Base-by-base conservation (phyloP, 106 monocot genomes). In the Agapanthus africanus region DNA sequence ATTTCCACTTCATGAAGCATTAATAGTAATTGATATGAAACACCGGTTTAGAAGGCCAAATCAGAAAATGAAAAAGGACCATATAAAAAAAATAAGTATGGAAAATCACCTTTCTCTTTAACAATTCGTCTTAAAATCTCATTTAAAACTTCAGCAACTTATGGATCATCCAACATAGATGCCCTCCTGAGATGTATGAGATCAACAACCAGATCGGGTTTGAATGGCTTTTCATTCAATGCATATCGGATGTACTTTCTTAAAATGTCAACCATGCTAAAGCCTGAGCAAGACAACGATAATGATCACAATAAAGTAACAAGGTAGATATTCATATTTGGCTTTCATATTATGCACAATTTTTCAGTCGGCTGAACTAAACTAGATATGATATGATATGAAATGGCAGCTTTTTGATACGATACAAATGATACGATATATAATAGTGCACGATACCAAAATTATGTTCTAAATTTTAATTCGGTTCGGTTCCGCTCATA, bases 191-290 rank as follows among this genome's bases (percentile, higher is more conserved):
- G 77, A 75, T 80, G 82, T 70, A 99, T 87, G 44, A 99, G 87
- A 74, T 87, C 79, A 70, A 80, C 73, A 65, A 99, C 92, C 33
- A 72, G 5, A 44, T 80, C 85, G 16, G 92, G 71, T 50, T 81
- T 85, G 71, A 92, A 99, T n/a, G 79, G 87, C 39, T 90, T 92
- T 57, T 92, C 92, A 81, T 99, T 99, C 74, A 99, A 73, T 51
- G 82, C 71, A 84, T 92, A 99, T 34, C 97, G 65, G 47, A 99
- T 87, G 75, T 99, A 99, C 73, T 99, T 99, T 54, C 97, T 82
- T 65, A 99, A 79, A 76, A 92, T 76, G 36, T 99, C 97, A 59
- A 84, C 84, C 86, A 90, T 87, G 74, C 76, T 87, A 79, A 99
- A 99, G 39, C 77, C 89, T 83, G 92, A 34, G 23, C 70, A 15